Conservation (phyloP, 495 filamentous ascomycete genomes). For the Acidiella bohemica region DNA sequence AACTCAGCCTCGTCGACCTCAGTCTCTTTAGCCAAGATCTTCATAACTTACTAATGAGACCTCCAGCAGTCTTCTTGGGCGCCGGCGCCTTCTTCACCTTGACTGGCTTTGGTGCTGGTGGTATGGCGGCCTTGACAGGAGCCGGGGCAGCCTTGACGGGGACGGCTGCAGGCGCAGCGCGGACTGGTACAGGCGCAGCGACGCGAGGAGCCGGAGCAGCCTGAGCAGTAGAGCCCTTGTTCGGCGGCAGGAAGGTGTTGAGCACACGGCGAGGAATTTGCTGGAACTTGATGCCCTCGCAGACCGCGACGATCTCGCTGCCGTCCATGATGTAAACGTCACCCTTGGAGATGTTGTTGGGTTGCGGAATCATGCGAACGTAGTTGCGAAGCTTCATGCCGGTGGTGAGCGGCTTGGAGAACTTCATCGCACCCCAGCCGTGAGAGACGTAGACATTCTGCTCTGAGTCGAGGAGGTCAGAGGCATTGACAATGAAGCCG, state of each 20-base stretch:
- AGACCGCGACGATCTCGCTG: conserved; percentile 30
- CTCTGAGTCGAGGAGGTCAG: conserved; percentile 34
- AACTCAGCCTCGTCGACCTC: conserved; percentile 32
- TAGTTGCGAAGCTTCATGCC: conserved; percentile 31
- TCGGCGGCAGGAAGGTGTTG: conserved; percentile 29
- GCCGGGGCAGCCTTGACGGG: conserved; percentile 1
- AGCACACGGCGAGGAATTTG: conserved; percentile 32
- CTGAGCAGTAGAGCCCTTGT: conserved; percentile 19
- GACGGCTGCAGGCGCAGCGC: conserved; percentile 4
- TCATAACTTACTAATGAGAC: conserved; percentile 30
- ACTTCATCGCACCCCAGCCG: conserved; percentile 31
- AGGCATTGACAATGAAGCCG: conserved; percentile 43
- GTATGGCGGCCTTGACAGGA: conserved; percentile 9
- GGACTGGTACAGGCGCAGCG: conserved; percentile 9
- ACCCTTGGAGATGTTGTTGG: conserved; percentile 30
- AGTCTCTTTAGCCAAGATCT: conserved; percentile 33
- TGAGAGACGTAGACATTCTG: conserved; percentile 36
- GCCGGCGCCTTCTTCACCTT: conserved; percentile 22
- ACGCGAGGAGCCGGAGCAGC: conserved; percentile 15
- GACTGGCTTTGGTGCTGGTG: conserved; percentile 8
- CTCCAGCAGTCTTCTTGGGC: conserved; percentile 18
- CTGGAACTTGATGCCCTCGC: conserved; percentile 33
- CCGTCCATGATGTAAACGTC: conserved; percentile 34
- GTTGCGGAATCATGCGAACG: conserved; percentile 32
- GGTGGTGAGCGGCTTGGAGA: conserved; percentile 26